Evolutionary conservation across 495 filamentous ascomycete genomes (phyloP), one percentile per base, ranked within the genome.

Genomic region (Talaromyces liani): DNA sequence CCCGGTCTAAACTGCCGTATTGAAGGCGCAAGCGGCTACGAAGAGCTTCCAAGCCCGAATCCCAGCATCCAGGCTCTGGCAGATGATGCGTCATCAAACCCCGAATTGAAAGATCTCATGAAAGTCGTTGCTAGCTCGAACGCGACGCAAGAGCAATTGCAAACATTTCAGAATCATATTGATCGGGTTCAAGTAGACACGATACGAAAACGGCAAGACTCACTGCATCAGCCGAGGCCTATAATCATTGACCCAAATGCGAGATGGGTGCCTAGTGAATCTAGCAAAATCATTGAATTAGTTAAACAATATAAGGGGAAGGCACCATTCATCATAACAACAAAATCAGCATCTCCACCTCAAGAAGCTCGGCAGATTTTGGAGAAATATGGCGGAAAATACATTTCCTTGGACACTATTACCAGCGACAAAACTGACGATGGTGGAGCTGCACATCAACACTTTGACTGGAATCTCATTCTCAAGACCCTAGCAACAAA

Each of bases 31-130:
- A 82, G 80, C 14, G 80, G 79, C 0, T 84, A 82, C 53, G 80
- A 51, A 36, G 27, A 12, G 12, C 6, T 18, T 3, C 8, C 33
- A 14, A 14, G 51, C 18, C 24, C 88, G 4, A 95, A 98, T 71
- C 94, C 95, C 2, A 93, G 97, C 51, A 98, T 98, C 61, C 89
- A 95, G 60, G 91, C 91, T 71, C 76, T 98, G 41, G 94, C 95
- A 2, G 89, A 90, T 64, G 84, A 85, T 65, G 94, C 94, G 12
- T 88, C 89, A 0, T 86, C 88, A 18, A 91, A 98, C 70, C 87
- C 89, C 1, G 84, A 91, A 57, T 79, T 98, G 20, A 92, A 96
- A 68, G 86, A 87, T 16, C 81, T 98, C 8, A 98, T 98, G 95
- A 88, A 92, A 68, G 86, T 92, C 10, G 94, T 98, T 6, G 94